These are phyloP conservation scores for Castanopsis chinensis DNA, from an alignment of 306 rosid genomes.

Conservation along the genomic window DNA sequence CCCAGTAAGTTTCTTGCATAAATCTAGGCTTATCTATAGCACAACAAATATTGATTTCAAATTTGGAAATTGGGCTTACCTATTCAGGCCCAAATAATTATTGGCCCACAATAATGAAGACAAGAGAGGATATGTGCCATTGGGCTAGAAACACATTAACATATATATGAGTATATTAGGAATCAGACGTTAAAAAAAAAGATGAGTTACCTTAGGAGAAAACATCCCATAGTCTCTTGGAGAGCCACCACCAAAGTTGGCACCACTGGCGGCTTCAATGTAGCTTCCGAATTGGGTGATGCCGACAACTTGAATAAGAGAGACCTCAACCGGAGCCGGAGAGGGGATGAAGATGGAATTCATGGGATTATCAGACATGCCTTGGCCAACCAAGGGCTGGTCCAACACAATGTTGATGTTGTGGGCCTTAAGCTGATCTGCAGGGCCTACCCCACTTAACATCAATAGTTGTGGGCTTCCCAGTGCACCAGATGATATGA, in stretches of 20 bases:
- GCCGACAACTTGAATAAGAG: conserved; percentile 56
- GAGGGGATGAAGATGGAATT: conserved; percentile 57
- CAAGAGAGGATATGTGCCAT: too few species aligned
- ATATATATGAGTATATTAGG: conserved; percentile 12
- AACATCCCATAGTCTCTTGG: conserved; percentile 63
- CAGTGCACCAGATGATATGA: conserved; percentile 63
- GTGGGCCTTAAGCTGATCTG: conserved; percentile 37
- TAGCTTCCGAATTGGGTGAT: conserved; percentile 45
- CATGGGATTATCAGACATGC: conserved; percentile 57
- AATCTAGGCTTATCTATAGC: neutral
- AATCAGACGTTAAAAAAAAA: too few species aligned
- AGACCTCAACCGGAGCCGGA: conserved; percentile 54
- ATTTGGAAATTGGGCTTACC: neutral
- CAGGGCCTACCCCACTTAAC: conserved; percentile 62
- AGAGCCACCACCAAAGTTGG: conserved; percentile 46
- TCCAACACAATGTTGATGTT: conserved; percentile 33
- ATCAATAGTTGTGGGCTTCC: conserved; percentile 77
- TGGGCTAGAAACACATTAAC: neutral
- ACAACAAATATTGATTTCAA: neutral
- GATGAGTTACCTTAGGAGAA: conserved; percentile 44
- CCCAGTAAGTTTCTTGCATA: too few species aligned
- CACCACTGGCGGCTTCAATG: conserved; percentile 80
- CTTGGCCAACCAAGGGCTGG: conserved; percentile 51
- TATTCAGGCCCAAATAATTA: neutral
- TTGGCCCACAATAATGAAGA: too few species aligned